Conservation (phyloP, 164 flowering plant genomes). For the Sextonia rubra region DNA sequence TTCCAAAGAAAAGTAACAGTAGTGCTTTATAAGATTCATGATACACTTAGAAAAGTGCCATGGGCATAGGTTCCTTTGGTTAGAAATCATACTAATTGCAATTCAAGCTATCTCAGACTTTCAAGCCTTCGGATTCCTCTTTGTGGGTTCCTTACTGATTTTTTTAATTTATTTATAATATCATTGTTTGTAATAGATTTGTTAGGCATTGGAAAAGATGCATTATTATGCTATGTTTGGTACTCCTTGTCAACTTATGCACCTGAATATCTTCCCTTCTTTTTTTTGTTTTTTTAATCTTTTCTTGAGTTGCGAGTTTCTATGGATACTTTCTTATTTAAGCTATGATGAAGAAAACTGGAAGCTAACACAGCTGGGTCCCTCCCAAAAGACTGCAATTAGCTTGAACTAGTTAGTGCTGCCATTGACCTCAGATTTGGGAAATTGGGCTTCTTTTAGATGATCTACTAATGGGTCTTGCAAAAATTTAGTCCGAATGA, state of each 20-base stretch:
- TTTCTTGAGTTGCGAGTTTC: background rate
- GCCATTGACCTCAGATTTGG: background rate
- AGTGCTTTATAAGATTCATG: background rate
- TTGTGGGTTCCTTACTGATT: background rate
- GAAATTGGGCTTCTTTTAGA: background rate
- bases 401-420: background rate
- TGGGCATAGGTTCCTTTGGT: background rate
- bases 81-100: background rate
- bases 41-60: background rate
- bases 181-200: background rate
- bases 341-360: background rate
- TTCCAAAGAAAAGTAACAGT: background rate
- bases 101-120: background rate
- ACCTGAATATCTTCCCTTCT: background rate
- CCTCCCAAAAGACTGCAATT: no score
- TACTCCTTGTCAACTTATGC: conserved; percentile 6
- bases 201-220: background rate
- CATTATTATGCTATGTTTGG: conserved; percentile 7
- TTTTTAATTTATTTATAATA: conserved; percentile 1
- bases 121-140: conserved; percentile 3
- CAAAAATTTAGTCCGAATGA: background rate
- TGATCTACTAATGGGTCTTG: background rate
- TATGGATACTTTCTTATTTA: background rate
- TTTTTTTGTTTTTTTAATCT: background rate
- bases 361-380: background rate